Evolutionary conservation across 2,329 filamentous ascomycete species (phyloP).

Genomic region (Coniella lustricola): DNA sequence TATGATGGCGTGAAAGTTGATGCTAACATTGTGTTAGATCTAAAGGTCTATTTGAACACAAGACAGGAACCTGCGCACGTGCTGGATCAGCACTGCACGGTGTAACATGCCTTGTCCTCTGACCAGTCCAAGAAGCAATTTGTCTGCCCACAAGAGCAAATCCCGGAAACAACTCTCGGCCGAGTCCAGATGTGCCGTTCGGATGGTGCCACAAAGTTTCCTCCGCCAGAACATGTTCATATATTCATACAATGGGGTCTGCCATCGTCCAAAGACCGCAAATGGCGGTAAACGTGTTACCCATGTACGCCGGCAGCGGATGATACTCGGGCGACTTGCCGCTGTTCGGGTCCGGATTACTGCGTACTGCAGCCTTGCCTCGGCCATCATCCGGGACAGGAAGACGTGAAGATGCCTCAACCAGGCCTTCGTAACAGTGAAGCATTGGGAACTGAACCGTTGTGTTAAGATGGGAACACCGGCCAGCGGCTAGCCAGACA

Average conservation of each 20-base stretch:
- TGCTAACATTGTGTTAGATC: too few species aligned
- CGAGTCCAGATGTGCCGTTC: conserved; percentile 14
- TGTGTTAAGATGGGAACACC: too few species aligned
- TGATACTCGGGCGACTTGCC: not conserved
- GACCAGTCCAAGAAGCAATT: not conserved
- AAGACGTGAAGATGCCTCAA: too few species aligned
- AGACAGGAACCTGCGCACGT: too few species aligned
- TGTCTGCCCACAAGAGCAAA: conserved; percentile 9
- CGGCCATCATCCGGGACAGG: too few species aligned
- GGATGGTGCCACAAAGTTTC: conserved; percentile 1
- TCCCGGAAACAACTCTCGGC: conserved; percentile 14
- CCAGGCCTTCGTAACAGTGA: too few species aligned
- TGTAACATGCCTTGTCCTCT: not conserved
- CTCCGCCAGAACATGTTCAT: not conserved
- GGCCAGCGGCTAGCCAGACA: too few species aligned
- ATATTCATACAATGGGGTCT: not conserved
- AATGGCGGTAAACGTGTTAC: conserved; percentile 1
- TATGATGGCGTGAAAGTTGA: conserved; percentile 14
- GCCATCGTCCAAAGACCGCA: conserved; percentile 13
- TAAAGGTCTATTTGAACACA: too few species aligned
- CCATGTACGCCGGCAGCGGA: conserved; percentile 8
- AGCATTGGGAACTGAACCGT: too few species aligned
- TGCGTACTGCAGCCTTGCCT: too few species aligned
- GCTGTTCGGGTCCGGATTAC: not conserved
- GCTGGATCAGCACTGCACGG: not conserved